phyloP scores from a whole-genome alignment of 306 rosid genomes.

The Canavalia gladiata region DNA sequence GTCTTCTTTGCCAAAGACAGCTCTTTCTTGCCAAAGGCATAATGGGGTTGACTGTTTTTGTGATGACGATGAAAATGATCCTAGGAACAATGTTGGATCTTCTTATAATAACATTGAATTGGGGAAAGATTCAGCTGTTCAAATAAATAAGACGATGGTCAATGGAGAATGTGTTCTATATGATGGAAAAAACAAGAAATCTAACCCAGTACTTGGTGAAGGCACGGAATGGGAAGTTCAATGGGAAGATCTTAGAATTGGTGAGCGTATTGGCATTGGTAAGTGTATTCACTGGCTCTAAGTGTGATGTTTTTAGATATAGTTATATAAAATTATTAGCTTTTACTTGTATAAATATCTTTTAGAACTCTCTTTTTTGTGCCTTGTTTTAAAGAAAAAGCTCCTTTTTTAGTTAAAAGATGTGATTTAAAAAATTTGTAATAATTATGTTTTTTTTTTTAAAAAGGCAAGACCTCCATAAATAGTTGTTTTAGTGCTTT shows the following conservation, averaged over 20 bases:
- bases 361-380: not conserved
- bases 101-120: slow-evolving; percentile 44
- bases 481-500: not conserved
- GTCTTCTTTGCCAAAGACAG: slow-evolving; percentile 42
- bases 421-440: not conserved
- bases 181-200: slow-evolving; percentile 61
- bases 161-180: slow-evolving; percentile 47
- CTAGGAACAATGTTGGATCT: slow-evolving; percentile 50
- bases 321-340: slow-evolving; percentile 9
- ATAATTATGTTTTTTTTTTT: not conserved
- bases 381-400: not conserved
- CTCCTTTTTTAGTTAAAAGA: not conserved
- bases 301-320: slow-evolving; percentile 6
- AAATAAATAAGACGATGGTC: slow-evolving; percentile 52
- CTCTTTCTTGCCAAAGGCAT: slow-evolving; percentile 47
- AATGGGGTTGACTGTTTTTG: slow-evolving; percentile 39
- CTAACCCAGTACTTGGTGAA: slow-evolving; percentile 72
- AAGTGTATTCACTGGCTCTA: slow-evolving; percentile 54
- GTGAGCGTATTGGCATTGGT: slow-evolving; percentile 99
- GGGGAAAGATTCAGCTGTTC: slow-evolving; percentile 55
- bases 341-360: slow-evolving; percentile 25
- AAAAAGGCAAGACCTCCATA: not conserved
- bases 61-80: slow-evolving; percentile 58
- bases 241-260: slow-evolving; percentile 97
- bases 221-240: slow-evolving; percentile 88